Evolutionary conservation across 305 asterid genomes (phyloP).

Genomic region (Stenogyne calaminthoides): DNA sequence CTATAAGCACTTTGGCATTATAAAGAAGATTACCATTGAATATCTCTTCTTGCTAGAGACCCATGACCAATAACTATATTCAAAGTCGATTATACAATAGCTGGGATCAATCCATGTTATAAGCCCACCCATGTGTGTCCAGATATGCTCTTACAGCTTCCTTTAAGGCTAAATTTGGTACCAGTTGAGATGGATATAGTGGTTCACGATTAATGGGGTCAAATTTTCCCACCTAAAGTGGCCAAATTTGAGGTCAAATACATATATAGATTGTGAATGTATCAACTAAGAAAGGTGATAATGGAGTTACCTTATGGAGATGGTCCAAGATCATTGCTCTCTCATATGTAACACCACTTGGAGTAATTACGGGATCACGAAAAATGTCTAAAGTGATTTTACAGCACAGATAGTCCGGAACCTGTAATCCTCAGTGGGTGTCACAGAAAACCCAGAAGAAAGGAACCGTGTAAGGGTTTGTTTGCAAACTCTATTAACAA

Average conservation of each 20-base stretch:
- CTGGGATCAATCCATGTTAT: slow-evolving; percentile 50
- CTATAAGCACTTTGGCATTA: slow-evolving; percentile 5
- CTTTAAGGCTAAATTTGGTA: slow-evolving; percentile 82
- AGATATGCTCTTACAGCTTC: slow-evolving; percentile 84
- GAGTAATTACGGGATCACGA: slow-evolving; percentile 90
- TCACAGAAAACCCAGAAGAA: slow-evolving; percentile 27
- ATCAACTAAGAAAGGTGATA: background rate
- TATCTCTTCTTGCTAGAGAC: slow-evolving; percentile 22
- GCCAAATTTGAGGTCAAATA: slow-evolving; percentile 26
- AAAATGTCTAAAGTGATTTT: slow-evolving; percentile 79
- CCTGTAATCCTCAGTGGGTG: slow-evolving; percentile 47
- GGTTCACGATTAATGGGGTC: slow-evolving; percentile 84
- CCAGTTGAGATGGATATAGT: slow-evolving; percentile 60
- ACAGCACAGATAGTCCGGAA: slow-evolving; percentile 88
- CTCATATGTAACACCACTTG: slow-evolving; percentile 91
- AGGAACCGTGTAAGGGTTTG: background rate
- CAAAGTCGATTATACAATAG: slow-evolving; percentile 9
- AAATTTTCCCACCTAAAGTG: slow-evolving; percentile 73
- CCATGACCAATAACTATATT: slow-evolving; percentile 11
- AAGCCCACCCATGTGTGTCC: slow-evolving; percentile 85
- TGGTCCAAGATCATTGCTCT: slow-evolving; percentile 83
- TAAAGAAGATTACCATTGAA: slow-evolving; percentile 16
- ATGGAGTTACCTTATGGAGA: slow-evolving; percentile 58
- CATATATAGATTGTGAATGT: background rate
- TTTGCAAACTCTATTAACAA: too few species aligned